Percentiles rank a stretch among this genome's conserved stretches.
phyloP scores from a whole-genome alignment of 176 grass and related monocot species.

The Aegilops sharonensis region DNA sequence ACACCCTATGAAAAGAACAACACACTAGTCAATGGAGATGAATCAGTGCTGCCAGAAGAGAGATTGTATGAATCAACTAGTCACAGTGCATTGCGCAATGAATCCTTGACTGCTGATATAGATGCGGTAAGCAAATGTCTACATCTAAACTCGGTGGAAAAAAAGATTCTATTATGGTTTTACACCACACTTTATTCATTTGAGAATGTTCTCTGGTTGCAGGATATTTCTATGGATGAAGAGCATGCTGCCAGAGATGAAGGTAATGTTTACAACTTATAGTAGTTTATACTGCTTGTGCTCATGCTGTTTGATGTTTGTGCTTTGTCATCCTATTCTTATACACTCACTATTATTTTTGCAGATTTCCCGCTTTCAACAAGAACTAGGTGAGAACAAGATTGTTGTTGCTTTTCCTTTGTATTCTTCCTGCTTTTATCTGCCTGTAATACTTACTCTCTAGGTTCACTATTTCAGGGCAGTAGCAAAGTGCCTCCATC shows the following conservation, averaged over 20 bases:
- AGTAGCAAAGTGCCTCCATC: slow-evolving; percentile 49
- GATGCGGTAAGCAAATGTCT: slow-evolving; percentile 35
- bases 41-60: neutral
- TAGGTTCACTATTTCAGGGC: slow-evolving; percentile 46
- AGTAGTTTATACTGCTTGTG: neutral
- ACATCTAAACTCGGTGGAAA: neutral
- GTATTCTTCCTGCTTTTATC: neutral
- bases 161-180: neutral
- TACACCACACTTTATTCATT: slow-evolving; percentile 19
- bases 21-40: slow-evolving; percentile 4
- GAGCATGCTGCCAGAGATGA: slow-evolving; percentile 21
- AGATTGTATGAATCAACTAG: slow-evolving; percentile 31
- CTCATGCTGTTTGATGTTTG: slow-evolving; percentile 6
- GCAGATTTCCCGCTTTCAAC: slow-evolving; percentile 55
- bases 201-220: neutral
- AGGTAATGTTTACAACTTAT: slow-evolving; percentile 37
- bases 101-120: slow-evolving; percentile 26
- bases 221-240: slow-evolving; percentile 56
- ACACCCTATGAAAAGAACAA: slow-evolving; percentile 16
- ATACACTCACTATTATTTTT: slow-evolving; percentile 29
- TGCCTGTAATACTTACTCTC: slow-evolving; percentile 5
- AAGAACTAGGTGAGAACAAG: slow-evolving; percentile 55
- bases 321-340: slow-evolving; percentile 20
- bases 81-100: neutral
- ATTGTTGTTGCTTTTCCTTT: slow-evolving; percentile 19